These are phyloP conservation scores for Ogataea hybrid DNA, from an alignment of 1,139 yeast species.

Conservation along the genomic window DNA sequence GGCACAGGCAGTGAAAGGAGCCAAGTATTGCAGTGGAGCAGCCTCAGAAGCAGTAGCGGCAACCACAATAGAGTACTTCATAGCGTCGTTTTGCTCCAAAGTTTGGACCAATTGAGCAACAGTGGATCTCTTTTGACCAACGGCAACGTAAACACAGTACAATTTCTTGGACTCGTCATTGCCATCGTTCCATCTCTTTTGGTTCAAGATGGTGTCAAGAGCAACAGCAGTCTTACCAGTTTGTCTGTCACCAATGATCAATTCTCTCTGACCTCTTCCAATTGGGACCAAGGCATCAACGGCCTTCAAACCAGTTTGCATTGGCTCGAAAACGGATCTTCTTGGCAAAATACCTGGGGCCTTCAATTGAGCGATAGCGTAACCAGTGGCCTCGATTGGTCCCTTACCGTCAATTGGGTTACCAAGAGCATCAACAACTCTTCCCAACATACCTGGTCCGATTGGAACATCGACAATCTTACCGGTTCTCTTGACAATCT, in stretches of 20 bases:
- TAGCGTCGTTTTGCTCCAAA: constrained; percentile 96
- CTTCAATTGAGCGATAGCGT: constrained; percentile 96
- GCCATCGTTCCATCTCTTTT: constrained; percentile 98
- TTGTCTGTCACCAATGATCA: constrained; percentile 99
- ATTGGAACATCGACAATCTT: constrained; percentile 99
- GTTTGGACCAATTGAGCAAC: constrained; percentile 99
- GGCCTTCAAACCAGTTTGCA: constrained; percentile 99
- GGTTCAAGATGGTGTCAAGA: constrained; percentile 96
- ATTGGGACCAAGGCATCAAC: constrained; percentile 99
- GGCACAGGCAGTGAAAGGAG: constrained; percentile 99
- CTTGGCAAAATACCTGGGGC: constrained; percentile 99
- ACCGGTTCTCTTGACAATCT: constrained; percentile 99
- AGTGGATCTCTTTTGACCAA: constrained; percentile 99
- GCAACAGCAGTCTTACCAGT: constrained; percentile 99
- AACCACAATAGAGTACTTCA: constrained; percentile 96
- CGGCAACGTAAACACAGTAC: constrained; percentile 99
- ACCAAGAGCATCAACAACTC: constrained; percentile 99
- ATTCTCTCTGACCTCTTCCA: constrained; percentile 99
- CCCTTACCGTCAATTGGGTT: constrained; percentile 99
- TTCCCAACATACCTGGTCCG: constrained; percentile 97
- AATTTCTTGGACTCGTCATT: constrained; percentile 94
- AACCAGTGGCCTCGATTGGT: constrained; percentile 83
- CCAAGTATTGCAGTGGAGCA: constrained; percentile 99
- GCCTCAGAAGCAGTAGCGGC: constrained; percentile 99
- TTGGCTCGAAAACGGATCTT: constrained; percentile 97